Evolutionary conservation across 495 filamentous ascomycete species (phyloP).

Genomic region (Tuber aestivum): DNA sequence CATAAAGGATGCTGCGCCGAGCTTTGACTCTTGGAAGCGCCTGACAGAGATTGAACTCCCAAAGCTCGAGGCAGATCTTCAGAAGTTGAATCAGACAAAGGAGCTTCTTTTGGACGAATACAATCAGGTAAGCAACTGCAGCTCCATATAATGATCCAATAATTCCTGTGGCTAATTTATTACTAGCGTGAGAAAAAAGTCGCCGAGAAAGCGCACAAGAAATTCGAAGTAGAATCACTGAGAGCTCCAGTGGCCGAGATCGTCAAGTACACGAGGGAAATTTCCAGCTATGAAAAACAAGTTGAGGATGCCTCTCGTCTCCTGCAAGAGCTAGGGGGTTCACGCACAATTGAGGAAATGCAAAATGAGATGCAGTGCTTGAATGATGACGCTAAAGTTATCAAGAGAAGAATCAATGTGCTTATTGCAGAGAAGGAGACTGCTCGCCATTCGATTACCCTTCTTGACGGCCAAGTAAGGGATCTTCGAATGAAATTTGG

Average conservation of each 20-base stretch:
- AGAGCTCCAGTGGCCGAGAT: conserved; percentile 71
- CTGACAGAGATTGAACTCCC: conserved; percentile 67
- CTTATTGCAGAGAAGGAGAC: conserved; percentile 65
- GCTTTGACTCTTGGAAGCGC: conserved; percentile 67
- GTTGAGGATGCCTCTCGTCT: conserved; percentile 65
- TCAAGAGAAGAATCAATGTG: conserved; percentile 58
- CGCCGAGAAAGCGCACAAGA: conserved; percentile 57
- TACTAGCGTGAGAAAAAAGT: conserved; percentile 46
- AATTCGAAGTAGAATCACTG: conserved; percentile 68
- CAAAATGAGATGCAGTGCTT: conserved; percentile 64
- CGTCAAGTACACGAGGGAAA: conserved; percentile 62
- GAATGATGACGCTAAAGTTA: conserved; percentile 59
- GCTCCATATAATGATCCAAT: not conserved
- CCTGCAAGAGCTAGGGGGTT: conserved; percentile 58
- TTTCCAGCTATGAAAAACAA: conserved; percentile 61
- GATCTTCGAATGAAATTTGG: conserved; percentile 64
- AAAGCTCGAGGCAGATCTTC: conserved; percentile 57
- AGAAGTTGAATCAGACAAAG: conserved; percentile 54
- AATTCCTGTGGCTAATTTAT: conserved; percentile 7
- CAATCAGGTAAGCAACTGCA: conserved; percentile 49
- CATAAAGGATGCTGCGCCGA: conserved; percentile 56
- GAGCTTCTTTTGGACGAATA: conserved; percentile 64
- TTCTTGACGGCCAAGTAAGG: conserved; percentile 64
- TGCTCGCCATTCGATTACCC: conserved; percentile 58
- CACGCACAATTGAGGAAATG: conserved; percentile 73